Evolutionary conservation across 2,329 filamentous ascomycete species (phyloP).

Genomic region (Trichoderma hamatum): DNA sequence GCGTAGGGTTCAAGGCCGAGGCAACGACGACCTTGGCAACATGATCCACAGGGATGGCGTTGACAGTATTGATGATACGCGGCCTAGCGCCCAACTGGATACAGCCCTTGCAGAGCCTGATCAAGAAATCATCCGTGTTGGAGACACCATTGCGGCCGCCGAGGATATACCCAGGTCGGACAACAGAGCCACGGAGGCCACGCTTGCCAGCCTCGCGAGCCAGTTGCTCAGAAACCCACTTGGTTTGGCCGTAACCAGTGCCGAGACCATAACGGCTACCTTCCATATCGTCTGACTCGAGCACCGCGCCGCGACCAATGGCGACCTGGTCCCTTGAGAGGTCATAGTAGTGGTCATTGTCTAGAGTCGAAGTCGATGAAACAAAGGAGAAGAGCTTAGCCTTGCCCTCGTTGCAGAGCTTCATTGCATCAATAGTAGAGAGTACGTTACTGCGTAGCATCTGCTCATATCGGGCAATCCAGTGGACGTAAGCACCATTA

Average conservation of each 20-base stretch:
- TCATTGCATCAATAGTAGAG: slow-evolving; percentile 75
- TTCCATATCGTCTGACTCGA: slow-evolving; percentile 76
- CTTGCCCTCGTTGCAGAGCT: slow-evolving; percentile 74
- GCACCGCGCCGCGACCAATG: slow-evolving; percentile 65
- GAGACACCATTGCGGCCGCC: slow-evolving; percentile 71
- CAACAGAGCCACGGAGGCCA: slow-evolving; percentile 73
- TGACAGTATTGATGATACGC: slow-evolving; percentile 82
- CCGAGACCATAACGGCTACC: slow-evolving; percentile 76
- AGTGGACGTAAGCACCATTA: slow-evolving; percentile 82
- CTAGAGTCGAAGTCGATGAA: too few species aligned
- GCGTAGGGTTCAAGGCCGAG: slow-evolving; percentile 42
- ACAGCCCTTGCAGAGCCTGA: slow-evolving; percentile 85
- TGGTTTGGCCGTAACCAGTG: slow-evolving; percentile 84
- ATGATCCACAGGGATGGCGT: slow-evolving; percentile 84
- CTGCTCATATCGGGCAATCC: slow-evolving; percentile 78
- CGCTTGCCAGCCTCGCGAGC: slow-evolving; percentile 76
- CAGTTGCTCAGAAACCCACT: slow-evolving; percentile 57
- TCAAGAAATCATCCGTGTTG: slow-evolving; percentile 87
- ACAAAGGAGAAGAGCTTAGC: slow-evolving; percentile 79
- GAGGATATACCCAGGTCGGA: slow-evolving; percentile 84
- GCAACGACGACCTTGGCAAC: slow-evolving; percentile 73
- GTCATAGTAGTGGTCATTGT: slow-evolving; percentile 80
- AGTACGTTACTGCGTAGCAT: slow-evolving; percentile 76
- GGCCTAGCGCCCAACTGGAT: slow-evolving; percentile 81
- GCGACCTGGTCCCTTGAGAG: slow-evolving; percentile 59